Conservation (phyloP, 1,284 basidiomycete species). For the Austroboletus novae-zelandiae region DNA sequence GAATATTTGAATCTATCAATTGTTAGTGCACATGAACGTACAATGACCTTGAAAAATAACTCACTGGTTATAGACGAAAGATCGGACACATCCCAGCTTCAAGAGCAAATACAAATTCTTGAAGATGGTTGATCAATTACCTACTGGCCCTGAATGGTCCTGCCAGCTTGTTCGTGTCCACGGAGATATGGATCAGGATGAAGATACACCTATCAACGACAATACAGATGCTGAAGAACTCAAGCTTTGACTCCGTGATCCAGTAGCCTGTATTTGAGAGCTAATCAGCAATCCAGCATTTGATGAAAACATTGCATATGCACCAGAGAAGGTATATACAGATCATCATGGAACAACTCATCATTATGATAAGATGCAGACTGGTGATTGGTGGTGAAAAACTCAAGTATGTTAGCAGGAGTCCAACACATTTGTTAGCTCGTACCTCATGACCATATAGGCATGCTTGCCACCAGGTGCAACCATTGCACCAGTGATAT, state of each 20-base stretch:
- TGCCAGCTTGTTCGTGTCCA: slow-evolving; percentile 9
- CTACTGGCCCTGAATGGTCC: slow-evolving; percentile 4
- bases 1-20: too few species aligned
- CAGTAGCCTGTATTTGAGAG: neutral
- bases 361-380: slow-evolving; percentile 23
- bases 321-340: slow-evolving; percentile 31
- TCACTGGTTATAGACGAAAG: too few species aligned
- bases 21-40: too few species aligned
- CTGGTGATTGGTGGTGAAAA: slow-evolving; percentile 12
- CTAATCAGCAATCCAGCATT: slow-evolving; percentile 24
- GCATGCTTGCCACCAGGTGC: neutral
- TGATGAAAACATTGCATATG: slow-evolving; percentile 26
- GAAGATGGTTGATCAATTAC: slow-evolving; percentile 1
- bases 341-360: slow-evolving; percentile 23
- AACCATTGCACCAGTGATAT: slow-evolving; percentile 9
- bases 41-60: too few species aligned
- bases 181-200: neutral
- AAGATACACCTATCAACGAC: too few species aligned
- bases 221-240: neutral
- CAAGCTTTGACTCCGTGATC: slow-evolving; percentile 3
- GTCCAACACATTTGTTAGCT: too few species aligned
- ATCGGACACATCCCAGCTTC: neutral
- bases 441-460: too few species aligned
- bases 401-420: slow-evolving; percentile 2
- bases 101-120: neutral